These are phyloP conservation scores for Neofusicoccum cordaticola DNA, from an alignment of 2,329 filamentous ascomycete genomes.

Conservation along the genomic window DNA sequence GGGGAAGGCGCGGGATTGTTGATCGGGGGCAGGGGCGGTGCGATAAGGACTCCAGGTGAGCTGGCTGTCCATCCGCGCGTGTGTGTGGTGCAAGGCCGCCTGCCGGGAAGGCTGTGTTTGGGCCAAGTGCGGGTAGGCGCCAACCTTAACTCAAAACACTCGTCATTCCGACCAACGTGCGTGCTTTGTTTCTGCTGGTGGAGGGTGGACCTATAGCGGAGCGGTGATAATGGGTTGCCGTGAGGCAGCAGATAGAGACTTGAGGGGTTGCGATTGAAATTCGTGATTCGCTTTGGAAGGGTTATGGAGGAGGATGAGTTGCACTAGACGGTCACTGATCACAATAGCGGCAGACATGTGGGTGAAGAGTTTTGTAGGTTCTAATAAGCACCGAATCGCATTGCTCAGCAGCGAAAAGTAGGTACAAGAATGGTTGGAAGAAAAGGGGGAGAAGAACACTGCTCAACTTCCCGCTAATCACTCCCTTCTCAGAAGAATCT, in stretches of 20 bases:
- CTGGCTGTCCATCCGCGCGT: not conserved
- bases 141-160: constrained; percentile 13
- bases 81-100: not conserved
- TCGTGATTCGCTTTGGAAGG: not conserved
- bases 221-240: too few relatives aligned
- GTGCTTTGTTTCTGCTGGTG: too few relatives aligned
- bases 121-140: not conserved
- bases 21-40: too few relatives aligned
- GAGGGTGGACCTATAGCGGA: not conserved
- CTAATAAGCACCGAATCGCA: constrained; percentile 3
- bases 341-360: not conserved
- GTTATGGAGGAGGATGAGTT: too few relatives aligned
- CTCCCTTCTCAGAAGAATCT: not conserved
- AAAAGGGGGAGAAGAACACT: not conserved
- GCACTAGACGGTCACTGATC: not conserved
- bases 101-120: not conserved
- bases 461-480: not conserved
- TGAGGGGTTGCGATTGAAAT: too few relatives aligned
- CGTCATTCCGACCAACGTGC: not conserved
- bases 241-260: too few relatives aligned
- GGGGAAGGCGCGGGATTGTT: too few relatives aligned
- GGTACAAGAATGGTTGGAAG: constrained; percentile 2
- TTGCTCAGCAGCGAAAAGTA: constrained; percentile 12
- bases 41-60: not conserved
- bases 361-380: not conserved